These are phyloP conservation scores for Penicillium sp. DNA, from an alignment of 2,329 filamentous ascomycete species.

Conservation along the genomic window DNA sequence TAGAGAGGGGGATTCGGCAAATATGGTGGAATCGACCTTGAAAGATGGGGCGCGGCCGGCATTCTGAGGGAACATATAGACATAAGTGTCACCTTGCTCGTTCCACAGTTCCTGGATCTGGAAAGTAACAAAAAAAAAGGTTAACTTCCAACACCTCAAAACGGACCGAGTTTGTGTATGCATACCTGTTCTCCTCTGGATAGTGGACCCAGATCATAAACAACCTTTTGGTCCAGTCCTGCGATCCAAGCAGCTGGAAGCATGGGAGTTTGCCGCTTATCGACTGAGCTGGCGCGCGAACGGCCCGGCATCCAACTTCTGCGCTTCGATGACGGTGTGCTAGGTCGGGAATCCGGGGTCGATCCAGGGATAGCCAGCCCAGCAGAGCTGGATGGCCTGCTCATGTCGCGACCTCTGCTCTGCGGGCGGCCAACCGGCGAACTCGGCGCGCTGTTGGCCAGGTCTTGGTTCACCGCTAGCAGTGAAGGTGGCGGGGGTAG, in stretches of 20 bases:
- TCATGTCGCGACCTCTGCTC: slow-evolving; percentile 39
- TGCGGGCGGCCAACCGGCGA: slow-evolving; percentile 34
- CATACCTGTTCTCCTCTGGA: slow-evolving; percentile 53
- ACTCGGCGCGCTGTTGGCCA: slow-evolving; percentile 34
- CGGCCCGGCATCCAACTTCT: slow-evolving; percentile 48
- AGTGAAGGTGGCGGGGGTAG: slow-evolving; percentile 43
- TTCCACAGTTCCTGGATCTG: slow-evolving; percentile 62
- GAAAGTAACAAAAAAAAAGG: neutral
- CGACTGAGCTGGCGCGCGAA: slow-evolving; percentile 34
- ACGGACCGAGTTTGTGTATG: neutral
- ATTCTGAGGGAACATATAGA: slow-evolving; percentile 61
- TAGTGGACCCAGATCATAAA: slow-evolving; percentile 55
- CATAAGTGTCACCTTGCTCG: slow-evolving; percentile 59
- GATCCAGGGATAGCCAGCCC: slow-evolving; percentile 36
- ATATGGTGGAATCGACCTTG: slow-evolving; percentile 58
- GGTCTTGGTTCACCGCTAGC: slow-evolving; percentile 37
- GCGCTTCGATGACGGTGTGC: slow-evolving; percentile 40
- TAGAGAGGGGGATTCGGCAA: slow-evolving; percentile 56
- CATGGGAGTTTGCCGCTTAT: slow-evolving; percentile 31
- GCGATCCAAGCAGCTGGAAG: slow-evolving; percentile 56
- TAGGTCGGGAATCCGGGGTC: slow-evolving; percentile 34
- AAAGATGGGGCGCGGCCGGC: slow-evolving; percentile 60
- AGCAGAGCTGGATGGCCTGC: slow-evolving; percentile 34
- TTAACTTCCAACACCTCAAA: neutral
- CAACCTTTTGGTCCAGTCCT: slow-evolving; percentile 55